phyloP scores from a whole-genome alignment of 2,329 filamentous ascomycete species.

The Sarocladium brachiariae region DNA sequence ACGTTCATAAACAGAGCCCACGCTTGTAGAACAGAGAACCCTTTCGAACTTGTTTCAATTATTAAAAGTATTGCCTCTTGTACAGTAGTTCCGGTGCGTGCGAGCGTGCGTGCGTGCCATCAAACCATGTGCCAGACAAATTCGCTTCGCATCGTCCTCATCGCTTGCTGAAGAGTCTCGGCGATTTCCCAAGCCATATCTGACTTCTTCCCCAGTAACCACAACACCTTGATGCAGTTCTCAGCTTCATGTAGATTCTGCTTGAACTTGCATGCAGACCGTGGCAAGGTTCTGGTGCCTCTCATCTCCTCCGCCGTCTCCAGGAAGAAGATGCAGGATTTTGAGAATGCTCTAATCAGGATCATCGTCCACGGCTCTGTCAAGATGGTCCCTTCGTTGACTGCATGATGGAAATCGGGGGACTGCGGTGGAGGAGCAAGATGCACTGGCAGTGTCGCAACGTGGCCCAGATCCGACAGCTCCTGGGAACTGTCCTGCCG shows the following conservation, averaged over 20 bases:
- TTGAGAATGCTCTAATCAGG: conserved; percentile 45
- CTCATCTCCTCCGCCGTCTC: conserved; percentile 19
- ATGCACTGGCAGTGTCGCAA: conserved; percentile 29
- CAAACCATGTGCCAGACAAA: not conserved
- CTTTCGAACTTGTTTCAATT: too few relatives aligned
- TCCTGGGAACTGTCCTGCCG: conserved; percentile 35
- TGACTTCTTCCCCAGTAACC: conserved; percentile 48
- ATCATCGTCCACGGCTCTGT: conserved; percentile 56
- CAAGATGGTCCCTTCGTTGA: conserved; percentile 46
- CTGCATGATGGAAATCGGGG: conserved; percentile 42
- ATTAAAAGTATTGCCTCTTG: too few relatives aligned
- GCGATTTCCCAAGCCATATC: conserved; percentile 32
- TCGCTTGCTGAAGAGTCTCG: conserved; percentile 13
- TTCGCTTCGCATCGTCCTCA: not conserved
- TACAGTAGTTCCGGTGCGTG: too few relatives aligned
- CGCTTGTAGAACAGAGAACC: too few relatives aligned
- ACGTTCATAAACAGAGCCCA: too few relatives aligned
- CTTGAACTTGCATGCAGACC: conserved; percentile 15
- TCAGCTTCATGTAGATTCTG: conserved; percentile 33
- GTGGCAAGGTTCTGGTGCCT: conserved; percentile 15
- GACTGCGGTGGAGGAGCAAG: not conserved
- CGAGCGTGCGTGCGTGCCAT: too few relatives aligned
- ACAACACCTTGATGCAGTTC: conserved; percentile 44
- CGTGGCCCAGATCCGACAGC: conserved; percentile 40
- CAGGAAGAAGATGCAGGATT: conserved; percentile 28